Evolutionary conservation across 495 filamentous ascomycete species (phyloP).

Genomic region (Glarea lozoyensis): DNA sequence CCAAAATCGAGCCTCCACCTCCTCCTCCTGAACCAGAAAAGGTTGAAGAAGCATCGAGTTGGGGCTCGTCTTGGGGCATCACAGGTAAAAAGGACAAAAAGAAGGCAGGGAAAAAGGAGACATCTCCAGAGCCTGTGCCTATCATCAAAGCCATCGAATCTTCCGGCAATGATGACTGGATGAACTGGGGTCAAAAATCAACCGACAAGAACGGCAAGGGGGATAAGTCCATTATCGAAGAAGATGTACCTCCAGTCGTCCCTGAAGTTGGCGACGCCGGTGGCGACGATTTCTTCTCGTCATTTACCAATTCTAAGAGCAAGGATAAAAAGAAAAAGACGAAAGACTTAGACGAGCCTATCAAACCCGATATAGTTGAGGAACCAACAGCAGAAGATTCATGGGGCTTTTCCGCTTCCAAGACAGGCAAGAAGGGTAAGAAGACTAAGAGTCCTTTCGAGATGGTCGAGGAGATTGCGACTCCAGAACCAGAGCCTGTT

Average conservation of each 20-base stretch:
- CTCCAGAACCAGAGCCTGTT: slow-evolving; percentile 29
- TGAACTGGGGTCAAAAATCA: slow-evolving; percentile 18
- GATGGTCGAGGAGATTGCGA: slow-evolving; percentile 23
- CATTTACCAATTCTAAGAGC: slow-evolving; percentile 27
- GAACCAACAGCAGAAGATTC: slow-evolving; percentile 33
- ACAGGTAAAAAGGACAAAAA: slow-evolving; percentile 16
- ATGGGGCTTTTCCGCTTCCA: slow-evolving; percentile 28
- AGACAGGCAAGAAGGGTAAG: slow-evolving; percentile 33
- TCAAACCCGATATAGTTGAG: slow-evolving; percentile 36
- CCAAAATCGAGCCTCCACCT: background rate
- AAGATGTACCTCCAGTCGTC: slow-evolving; percentile 24
- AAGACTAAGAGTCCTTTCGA: slow-evolving; percentile 31
- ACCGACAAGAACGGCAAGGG: slow-evolving; percentile 16
- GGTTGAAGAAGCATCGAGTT: background rate
- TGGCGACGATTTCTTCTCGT: slow-evolving; percentile 23
- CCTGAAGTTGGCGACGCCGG: slow-evolving; percentile 23
- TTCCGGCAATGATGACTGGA: slow-evolving; percentile 21
- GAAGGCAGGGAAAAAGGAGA: slow-evolving; percentile 11
- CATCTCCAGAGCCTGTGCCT: slow-evolving; percentile 2
- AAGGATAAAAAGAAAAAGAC: slow-evolving; percentile 28
- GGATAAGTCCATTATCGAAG: slow-evolving; percentile 20
- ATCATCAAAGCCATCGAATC: slow-evolving; percentile 11
- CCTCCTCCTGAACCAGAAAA: background rate
- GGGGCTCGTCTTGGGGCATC: slow-evolving; percentile 5
- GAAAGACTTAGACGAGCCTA: slow-evolving; percentile 22